Conservation (phyloP, 106 monocot genomes). For the Posidonia australis region DNA sequence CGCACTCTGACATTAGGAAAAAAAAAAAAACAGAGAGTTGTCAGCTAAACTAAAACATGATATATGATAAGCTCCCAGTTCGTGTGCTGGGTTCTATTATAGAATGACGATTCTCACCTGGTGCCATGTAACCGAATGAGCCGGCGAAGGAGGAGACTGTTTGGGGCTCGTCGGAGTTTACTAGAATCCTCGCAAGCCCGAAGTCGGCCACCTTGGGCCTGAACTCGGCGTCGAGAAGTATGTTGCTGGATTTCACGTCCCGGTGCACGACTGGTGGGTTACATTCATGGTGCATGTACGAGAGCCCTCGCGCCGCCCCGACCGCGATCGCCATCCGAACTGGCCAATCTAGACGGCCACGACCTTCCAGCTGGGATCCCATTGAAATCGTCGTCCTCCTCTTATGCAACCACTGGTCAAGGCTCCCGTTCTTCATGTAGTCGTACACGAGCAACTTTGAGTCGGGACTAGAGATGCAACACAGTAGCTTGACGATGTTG, state of each 20-base stretch:
- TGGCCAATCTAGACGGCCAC: constrained; percentile 47
- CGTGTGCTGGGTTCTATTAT: background rate
- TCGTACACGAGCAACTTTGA: constrained; percentile 79
- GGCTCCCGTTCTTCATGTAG: constrained; percentile 73
- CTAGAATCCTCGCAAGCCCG: constrained; percentile 57
- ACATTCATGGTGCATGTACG: constrained; percentile 77
- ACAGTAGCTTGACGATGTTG: constrained; percentile 73
- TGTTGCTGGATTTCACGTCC: constrained; percentile 81
- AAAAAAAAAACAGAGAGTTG: background rate
- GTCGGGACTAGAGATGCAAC: constrained; percentile 51
- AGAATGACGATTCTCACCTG: constrained; percentile 28
- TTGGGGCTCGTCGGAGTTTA: constrained; percentile 5
- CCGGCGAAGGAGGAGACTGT: constrained; percentile 38
- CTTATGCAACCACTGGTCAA: constrained; percentile 59
- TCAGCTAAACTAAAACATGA: too few species aligned
- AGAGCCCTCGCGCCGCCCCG: constrained; percentile 53
- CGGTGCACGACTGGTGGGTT: constrained; percentile 50
- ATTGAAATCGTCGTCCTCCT: background rate
- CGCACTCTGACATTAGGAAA: constrained; percentile 35
- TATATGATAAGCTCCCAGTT: background rate
- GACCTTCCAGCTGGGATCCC: background rate
- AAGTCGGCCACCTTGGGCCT: constrained; percentile 63
- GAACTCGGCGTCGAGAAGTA: constrained; percentile 53
- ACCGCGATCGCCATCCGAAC: constrained; percentile 50
- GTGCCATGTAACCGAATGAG: constrained; percentile 87